Evolutionary conservation across 2,329 filamentous ascomycete species (phyloP), one percentile per base, ranked within the genome.

Genomic region (Teratosphaeria epicoccoides): DNA sequence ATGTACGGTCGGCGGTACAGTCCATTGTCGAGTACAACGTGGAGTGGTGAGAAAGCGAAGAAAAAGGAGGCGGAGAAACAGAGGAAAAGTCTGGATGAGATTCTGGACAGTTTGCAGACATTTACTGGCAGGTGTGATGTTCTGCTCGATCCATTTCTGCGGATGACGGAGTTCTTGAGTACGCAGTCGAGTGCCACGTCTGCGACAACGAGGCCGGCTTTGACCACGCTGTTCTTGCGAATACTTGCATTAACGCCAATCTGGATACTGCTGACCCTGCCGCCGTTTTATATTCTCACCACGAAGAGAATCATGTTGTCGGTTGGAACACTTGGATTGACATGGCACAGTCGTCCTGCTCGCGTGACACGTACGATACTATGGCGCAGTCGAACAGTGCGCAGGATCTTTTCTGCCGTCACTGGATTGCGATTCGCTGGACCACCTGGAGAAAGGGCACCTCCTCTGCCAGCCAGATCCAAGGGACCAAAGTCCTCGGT

Each of bases 11-110:
- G 91, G 52, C 80, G 89, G 54, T 97, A 90, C 69, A 95, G 89
- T 55, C 89, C 90, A 3, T 73, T 96, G 49, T 95, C 89, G 33
- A 95, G 87, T 48, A 93, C 87, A 25, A 84, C 84, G 12, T 88
- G 86, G 79, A 82, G 79, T 0, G 80, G 79, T 5, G 80, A 84
- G 66, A 84, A 75, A 59, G 68, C 67, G 25, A 68, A 80, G 63
- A 78, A 77, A 50, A 78, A 74, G 54, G 73, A 73, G 28, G 82
- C 78, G 55, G 84, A 83, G 43, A 58, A 61, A 10, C 87, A 93
- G 62, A 88, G 95, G 63, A 96, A 96, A 74, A 96, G 89, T 48
- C 71, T 98, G 49, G 93, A 98, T 67, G 93, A 98, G 71, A 98
- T 98, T 55, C 87, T 98, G 52, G 90, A 97, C 61, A 95, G 88